Evolutionary conservation across 140 eudicot species (phyloP).

Genomic region (Bidens hawaiensis): DNA sequence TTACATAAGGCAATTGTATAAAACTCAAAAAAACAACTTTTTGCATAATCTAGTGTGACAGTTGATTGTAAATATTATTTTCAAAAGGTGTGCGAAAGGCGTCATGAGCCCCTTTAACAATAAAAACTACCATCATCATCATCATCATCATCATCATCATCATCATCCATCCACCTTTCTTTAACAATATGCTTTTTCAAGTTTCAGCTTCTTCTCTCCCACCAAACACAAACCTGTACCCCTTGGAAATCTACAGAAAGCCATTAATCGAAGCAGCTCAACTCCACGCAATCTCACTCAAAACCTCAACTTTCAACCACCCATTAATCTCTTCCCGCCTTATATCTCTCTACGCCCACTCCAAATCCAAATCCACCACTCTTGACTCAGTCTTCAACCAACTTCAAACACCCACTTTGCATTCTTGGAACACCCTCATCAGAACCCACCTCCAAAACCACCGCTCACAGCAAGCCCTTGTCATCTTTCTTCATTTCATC

Average conservation of each 20-base stretch:
- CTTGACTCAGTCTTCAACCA: conserved; percentile 28
- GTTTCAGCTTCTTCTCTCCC: conserved; percentile 18
- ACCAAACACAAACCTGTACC: conserved; percentile 2
- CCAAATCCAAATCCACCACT: conserved; percentile 20
- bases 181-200: too few species aligned
- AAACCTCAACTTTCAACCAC: conserved; percentile 26
- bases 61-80: too few species aligned
- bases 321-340: conserved; percentile 35
- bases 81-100: too few species aligned
- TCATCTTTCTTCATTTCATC: conserved; percentile 25
- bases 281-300: conserved; percentile 34
- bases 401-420: conserved; percentile 29
- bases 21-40: too few species aligned
- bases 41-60: too few species aligned
- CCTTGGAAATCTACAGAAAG: conserved; percentile 25
- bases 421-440: conserved; percentile 45
- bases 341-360: conserved; percentile 28
- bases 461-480: conserved; percentile 41
- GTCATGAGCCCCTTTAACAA: too few species aligned
- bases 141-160: too few species aligned
- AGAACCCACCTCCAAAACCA: conserved; percentile 33
- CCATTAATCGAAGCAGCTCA: conserved; percentile 38
- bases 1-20: too few species aligned
- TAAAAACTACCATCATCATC: too few species aligned
- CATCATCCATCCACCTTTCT: too few species aligned